Evolutionary conservation across 192 early-diverging fungal species (phyloP).

Genomic region (Podila verticillata): DNA sequence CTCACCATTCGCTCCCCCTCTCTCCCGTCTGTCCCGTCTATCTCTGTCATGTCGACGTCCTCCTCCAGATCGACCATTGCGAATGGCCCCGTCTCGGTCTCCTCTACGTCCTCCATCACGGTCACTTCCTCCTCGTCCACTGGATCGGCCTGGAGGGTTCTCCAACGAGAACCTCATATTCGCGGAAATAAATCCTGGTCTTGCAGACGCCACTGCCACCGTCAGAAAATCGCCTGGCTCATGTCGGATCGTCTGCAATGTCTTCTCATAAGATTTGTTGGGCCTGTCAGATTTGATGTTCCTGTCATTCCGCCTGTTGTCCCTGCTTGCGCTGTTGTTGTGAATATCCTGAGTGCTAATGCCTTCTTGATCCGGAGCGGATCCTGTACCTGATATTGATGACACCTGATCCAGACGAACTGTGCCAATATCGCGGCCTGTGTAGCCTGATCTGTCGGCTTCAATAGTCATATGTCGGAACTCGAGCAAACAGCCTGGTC

Average conservation of each 20-base stretch:
- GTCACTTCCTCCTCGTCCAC: conserved; percentile 7
- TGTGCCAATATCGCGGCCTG: conserved; percentile 26
- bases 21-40: background rate
- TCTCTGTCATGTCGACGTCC: background rate
- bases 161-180: background rate
- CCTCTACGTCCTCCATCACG: conserved; percentile 21
- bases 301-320: conserved; percentile 1
- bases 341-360: conserved; percentile 25
- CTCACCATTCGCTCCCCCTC: too few relatives aligned
- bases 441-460: conserved; percentile 5
- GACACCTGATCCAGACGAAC: conserved; percentile 10
- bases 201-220: conserved; percentile 15
- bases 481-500: conserved; percentile 13
- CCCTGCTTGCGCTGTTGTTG: background rate
- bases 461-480: conserved; percentile 44
- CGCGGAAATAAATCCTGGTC: background rate
- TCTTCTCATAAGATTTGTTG: conserved; percentile 12
- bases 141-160: conserved; percentile 33
- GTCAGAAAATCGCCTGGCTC: conserved; percentile 41
- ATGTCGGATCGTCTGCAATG: conserved; percentile 18
- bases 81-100: background rate
- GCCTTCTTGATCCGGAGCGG: background rate
- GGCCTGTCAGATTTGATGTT: background rate
- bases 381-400: background rate
- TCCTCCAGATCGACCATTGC: background rate